Percentiles rank a stretch among this genome's conserved stretches.
These are phyloP conservation scores for Yamadazyma dushanensis DNA, from an alignment of 1,139 yeast species.

Conservation along the genomic window DNA sequence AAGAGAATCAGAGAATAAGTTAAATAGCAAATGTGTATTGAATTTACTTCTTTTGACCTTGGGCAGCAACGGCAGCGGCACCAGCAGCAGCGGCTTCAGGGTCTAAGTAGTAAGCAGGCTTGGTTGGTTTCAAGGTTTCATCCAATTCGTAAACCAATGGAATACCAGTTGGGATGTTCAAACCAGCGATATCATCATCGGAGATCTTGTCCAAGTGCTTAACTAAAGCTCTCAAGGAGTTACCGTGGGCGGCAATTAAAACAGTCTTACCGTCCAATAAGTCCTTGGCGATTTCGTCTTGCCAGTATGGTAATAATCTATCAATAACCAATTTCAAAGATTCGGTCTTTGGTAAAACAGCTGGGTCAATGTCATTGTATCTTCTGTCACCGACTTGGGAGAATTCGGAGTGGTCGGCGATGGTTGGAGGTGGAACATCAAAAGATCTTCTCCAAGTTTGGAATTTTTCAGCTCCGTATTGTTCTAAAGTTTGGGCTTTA, in stretches of 20 bases:
- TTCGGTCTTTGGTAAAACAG: constrained; percentile 89
- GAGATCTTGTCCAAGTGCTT: constrained; percentile 95
- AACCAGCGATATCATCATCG: constrained; percentile 87
- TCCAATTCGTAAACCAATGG: constrained; percentile 98
- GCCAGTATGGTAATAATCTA: constrained; percentile 98
- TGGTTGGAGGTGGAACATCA: constrained; percentile 94
- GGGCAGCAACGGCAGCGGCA: constrained; percentile 99
- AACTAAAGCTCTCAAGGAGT: constrained; percentile 95
- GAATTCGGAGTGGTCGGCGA: constrained; percentile 74
- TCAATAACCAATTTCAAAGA: constrained; percentile 93
- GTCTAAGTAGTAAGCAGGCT: constrained; percentile 95
- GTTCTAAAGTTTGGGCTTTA: constrained; percentile 88
- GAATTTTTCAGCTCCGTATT: constrained; percentile 91
- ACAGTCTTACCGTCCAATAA: constrained; percentile 87
- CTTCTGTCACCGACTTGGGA: constrained; percentile 86
- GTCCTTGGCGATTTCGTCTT: constrained; percentile 86
- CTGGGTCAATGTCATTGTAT: constrained; percentile 80
- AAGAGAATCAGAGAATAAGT: not conserved
- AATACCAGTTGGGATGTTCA: constrained; percentile 98
- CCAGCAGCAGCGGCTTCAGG: constrained; percentile 99
- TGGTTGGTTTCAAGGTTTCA: constrained; percentile 80
- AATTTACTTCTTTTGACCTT: constrained; percentile 61
- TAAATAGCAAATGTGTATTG: not conserved
- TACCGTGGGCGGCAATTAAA: constrained; percentile 95
- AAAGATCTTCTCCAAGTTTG: constrained; percentile 97